Percentiles rank a stretch among this genome's conserved stretches.
Evolutionary conservation across 2,329 filamentous ascomycete genomes (phyloP).

Genomic region (Macrophomina pseudophaseolina): DNA sequence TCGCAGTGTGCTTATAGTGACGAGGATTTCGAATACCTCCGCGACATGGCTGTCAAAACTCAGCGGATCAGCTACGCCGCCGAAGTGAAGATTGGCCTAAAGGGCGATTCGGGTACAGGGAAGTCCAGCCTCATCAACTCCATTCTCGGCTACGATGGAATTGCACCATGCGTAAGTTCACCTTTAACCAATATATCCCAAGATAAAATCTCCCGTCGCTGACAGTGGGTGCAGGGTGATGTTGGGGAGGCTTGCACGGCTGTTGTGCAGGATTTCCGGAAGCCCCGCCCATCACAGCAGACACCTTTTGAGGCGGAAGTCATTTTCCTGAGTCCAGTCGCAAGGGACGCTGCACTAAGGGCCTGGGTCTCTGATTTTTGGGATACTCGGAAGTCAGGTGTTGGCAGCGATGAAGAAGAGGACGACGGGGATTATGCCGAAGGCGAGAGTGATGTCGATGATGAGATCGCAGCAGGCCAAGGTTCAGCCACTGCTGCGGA

Average conservation of each 20-base stretch:
- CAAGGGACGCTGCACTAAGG: background rate
- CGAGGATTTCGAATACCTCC: background rate
- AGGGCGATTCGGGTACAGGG: background rate
- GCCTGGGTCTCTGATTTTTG: background rate
- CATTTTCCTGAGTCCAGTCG: background rate
- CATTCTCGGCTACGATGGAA: background rate
- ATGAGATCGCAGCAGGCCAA: background rate
- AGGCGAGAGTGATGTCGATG: background rate
- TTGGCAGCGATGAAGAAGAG: background rate
- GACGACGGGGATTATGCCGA: too few species aligned
- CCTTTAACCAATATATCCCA: too few species aligned
- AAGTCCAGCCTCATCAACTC: slow-evolving; percentile 8
- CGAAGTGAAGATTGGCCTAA: background rate
- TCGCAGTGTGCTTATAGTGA: background rate
- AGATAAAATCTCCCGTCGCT: too few species aligned
- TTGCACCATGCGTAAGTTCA: background rate
- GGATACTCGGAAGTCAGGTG: background rate
- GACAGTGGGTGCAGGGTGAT: background rate
- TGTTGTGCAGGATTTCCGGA: slow-evolving; percentile 7
- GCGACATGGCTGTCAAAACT: background rate
- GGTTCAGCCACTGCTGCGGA: background rate
- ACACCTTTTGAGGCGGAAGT: background rate
- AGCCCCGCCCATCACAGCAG: background rate
- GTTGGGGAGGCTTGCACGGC: slow-evolving; percentile 1
- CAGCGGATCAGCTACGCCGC: background rate